Conservation (phyloP, 176 grass and related monocot species). For the Dactylis glomerata region DNA sequence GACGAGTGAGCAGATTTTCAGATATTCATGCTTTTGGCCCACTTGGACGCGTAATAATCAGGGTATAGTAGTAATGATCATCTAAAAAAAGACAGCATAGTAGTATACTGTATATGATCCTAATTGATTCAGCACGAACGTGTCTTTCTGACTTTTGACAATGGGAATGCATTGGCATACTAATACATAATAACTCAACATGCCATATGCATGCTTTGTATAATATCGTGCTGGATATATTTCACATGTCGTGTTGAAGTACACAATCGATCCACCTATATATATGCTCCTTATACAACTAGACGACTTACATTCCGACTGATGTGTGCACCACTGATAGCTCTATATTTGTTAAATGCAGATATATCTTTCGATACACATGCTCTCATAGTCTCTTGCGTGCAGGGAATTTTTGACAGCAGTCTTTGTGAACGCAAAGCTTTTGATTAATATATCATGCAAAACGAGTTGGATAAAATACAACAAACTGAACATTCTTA, state of each 20-base stretch:
- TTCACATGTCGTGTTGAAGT: not conserved
- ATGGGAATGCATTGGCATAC: not conserved
- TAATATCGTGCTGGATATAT: not conserved
- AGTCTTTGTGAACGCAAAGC: not conserved
- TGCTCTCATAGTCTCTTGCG: not conserved
- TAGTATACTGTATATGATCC: not conserved
- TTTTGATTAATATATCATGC: not conserved
- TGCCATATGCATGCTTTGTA: not conserved
- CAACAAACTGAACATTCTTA: not conserved
- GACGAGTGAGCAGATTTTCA: not conserved
- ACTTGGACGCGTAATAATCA: not conserved
- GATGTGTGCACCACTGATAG: not conserved
- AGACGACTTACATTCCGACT: not conserved
- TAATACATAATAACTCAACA: not conserved
- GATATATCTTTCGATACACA: not conserved
- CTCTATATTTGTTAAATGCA: not conserved
- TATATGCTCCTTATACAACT: not conserved
- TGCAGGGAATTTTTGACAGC: not conserved
- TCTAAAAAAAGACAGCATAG: not conserved
- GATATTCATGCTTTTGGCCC: not conserved
- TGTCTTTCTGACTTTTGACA: not conserved
- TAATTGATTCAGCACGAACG: not conserved
- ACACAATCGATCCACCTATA: not conserved
- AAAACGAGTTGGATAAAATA: not conserved
- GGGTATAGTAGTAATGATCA: not conserved